Evolutionary conservation across 495 filamentous ascomycete genomes (phyloP).

Genomic region (Aspergillus conjunctus): DNA sequence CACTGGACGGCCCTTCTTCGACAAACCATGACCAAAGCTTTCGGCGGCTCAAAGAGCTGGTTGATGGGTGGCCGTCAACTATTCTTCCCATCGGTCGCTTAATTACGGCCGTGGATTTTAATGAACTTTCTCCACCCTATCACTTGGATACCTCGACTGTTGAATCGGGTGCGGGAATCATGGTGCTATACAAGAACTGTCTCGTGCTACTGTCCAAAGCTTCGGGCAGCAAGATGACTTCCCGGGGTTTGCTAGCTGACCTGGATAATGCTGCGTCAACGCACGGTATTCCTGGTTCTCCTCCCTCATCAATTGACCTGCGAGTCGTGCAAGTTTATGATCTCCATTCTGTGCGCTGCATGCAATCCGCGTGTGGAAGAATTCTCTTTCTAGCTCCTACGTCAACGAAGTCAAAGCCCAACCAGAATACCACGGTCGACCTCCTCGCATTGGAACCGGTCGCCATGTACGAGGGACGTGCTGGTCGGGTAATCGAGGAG

Average conservation of each 20-base stretch:
- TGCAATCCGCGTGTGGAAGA: slow-evolving; percentile 72
- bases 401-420: slow-evolving; percentile 54
- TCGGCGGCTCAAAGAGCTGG: slow-evolving; percentile 70
- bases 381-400: slow-evolving; percentile 71
- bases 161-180: slow-evolving; percentile 60
- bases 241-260: slow-evolving; percentile 78
- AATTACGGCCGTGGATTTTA: slow-evolving; percentile 80
- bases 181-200: slow-evolving; percentile 83
- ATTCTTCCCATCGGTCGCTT: slow-evolving; percentile 75
- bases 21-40: slow-evolving; percentile 69
- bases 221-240: slow-evolving; percentile 61
- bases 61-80: slow-evolving; percentile 77
- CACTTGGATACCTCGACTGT: slow-evolving; percentile 39
- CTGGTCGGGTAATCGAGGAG: slow-evolving; percentile 78
- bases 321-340: slow-evolving; percentile 71
- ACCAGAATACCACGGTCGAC: slow-evolving; percentile 54
- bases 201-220: slow-evolving; percentile 75
- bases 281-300: slow-evolving; percentile 36
- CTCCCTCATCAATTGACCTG: slow-evolving; percentile 55
- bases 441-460: slow-evolving; percentile 56
- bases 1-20: slow-evolving; percentile 67
- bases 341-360: slow-evolving; percentile 71
- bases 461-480: slow-evolving; percentile 78
- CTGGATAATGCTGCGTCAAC: slow-evolving; percentile 63
- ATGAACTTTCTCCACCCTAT: slow-evolving; percentile 77